Evolutionary conservation across 108 stramenopile genomes (phyloP).

Genomic region (Pseudonitzschia delicatissima): DNA sequence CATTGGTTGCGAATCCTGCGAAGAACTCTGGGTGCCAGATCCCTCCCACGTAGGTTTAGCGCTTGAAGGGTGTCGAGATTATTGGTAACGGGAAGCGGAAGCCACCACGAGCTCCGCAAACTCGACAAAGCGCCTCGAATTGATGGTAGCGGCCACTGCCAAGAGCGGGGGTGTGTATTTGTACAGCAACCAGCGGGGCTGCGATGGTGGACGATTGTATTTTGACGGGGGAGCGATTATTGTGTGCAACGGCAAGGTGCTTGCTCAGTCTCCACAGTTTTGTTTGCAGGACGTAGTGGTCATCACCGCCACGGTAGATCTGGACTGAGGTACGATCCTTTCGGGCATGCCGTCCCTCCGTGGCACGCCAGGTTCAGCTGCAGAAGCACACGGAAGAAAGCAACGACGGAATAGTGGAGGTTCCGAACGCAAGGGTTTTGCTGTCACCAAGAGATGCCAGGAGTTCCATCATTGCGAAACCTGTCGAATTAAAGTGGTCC

Average conservation of each 20-base stretch:
- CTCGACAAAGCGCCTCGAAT: conserved; percentile 76
- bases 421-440: conserved; percentile 11
- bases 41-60: conserved; percentile 87
- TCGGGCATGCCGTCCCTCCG: conserved; percentile 79
- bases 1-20: conserved; percentile 95
- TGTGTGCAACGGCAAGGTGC: conserved; percentile 88
- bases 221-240: conserved; percentile 96
- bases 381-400: conserved; percentile 9
- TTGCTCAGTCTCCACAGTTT: conserved; percentile 95
- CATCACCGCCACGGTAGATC: conserved; percentile 90
- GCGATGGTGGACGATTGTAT: conserved; percentile 94
- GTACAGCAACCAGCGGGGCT: conserved; percentile 96
- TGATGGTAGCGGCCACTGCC: conserved; percentile 85
- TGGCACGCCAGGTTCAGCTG: conserved; percentile 83
- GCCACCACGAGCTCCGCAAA: conserved; percentile 96
- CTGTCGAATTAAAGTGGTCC: conserved; percentile 2
- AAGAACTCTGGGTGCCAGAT: conserved; percentile 95
- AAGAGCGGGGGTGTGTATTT: conserved; percentile 98
- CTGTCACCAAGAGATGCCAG: neutral
- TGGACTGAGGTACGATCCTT: conserved; percentile 94
- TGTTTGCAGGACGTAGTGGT: conserved; percentile 88
- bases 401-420: conserved; percentile 26
- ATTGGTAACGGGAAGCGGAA: conserved; percentile 94
- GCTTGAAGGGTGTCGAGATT: conserved; percentile 92
- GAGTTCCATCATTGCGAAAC: neutral